Conservation (phyloP, 2,329 filamentous ascomycete genomes). For the Biscogniauxia marginata region DNA sequence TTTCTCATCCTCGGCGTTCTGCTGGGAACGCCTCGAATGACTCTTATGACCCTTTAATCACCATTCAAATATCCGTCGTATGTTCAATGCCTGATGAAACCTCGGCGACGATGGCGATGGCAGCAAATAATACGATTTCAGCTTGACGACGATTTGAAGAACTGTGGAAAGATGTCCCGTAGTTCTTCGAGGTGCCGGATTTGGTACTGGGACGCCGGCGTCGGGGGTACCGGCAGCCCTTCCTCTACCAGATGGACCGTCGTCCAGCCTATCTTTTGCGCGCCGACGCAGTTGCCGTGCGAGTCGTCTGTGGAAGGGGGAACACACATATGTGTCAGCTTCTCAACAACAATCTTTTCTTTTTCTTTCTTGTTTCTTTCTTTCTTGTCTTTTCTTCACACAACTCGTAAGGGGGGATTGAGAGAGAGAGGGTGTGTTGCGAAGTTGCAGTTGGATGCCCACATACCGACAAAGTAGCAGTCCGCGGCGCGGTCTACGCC, state of each 20-base stretch:
- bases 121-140: conserved; percentile 5
- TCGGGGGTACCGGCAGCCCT: conserved; percentile 59
- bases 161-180: conserved; percentile 72
- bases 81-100: no score
- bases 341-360: no score
- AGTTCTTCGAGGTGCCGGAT: conserved; percentile 76
- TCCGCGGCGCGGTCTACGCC: conserved; percentile 64
- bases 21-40: conserved; percentile 5
- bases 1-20: conserved; percentile 6
- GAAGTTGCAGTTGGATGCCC: no score
- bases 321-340: conserved; percentile 8
- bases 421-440: not conserved
- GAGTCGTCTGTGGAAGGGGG: conserved; percentile 70
- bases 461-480: conserved; percentile 92
- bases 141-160: conserved; percentile 68
- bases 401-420: no score
- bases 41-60: not conserved
- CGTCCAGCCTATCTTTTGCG: conserved; percentile 80
- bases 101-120: no score
- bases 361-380: no score
- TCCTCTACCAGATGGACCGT: conserved; percentile 84
- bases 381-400: no score
- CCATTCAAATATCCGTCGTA: no score
- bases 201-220: conserved; percentile 69
- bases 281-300: conserved; percentile 73